These are phyloP conservation scores for Aphanoascus verrucosus DNA, from an alignment of 2,329 filamentous ascomycete species.

Conservation along the genomic window DNA sequence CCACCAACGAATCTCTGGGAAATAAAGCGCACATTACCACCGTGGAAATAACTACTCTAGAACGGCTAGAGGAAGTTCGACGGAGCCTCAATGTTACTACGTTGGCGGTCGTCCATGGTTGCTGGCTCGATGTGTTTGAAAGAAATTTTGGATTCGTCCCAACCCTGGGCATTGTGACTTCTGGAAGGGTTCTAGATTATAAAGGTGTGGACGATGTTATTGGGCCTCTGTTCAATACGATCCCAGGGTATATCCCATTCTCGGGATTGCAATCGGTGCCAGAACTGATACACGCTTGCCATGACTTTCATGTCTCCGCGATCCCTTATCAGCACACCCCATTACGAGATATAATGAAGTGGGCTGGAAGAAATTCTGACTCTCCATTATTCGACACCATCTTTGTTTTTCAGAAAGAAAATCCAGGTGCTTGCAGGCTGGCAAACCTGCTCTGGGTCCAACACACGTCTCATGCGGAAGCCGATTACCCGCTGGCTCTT, in stretches of 20 bases:
- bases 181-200: conserved; percentile 62
- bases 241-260: conserved; percentile 55
- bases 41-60: conserved; percentile 27
- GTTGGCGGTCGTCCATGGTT: conserved; percentile 66
- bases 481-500: conserved; percentile 67
- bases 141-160: conserved; percentile 39
- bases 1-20: conserved; percentile 15
- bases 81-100: conserved; percentile 58
- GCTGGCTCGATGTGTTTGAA: conserved; percentile 57
- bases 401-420: conserved; percentile 64
- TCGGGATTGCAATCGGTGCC: conserved; percentile 44
- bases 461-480: conserved; percentile 38
- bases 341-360: conserved; percentile 69
- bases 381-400: conserved; percentile 63
- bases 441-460: conserved; percentile 44
- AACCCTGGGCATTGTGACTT: conserved; percentile 64
- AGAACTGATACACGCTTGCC: conserved; percentile 52
- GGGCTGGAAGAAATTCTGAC: conserved; percentile 49
- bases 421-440: conserved; percentile 17
- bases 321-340: conserved; percentile 69
- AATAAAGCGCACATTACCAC: conserved; percentile 14
- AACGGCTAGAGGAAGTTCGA: conserved; percentile 43
- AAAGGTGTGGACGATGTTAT: conserved; percentile 52
- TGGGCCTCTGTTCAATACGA: conserved; percentile 81
- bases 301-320: conserved; percentile 57